Conservation (phyloP, 306 rosid species). For the Quercus aquifolioides region DNA sequence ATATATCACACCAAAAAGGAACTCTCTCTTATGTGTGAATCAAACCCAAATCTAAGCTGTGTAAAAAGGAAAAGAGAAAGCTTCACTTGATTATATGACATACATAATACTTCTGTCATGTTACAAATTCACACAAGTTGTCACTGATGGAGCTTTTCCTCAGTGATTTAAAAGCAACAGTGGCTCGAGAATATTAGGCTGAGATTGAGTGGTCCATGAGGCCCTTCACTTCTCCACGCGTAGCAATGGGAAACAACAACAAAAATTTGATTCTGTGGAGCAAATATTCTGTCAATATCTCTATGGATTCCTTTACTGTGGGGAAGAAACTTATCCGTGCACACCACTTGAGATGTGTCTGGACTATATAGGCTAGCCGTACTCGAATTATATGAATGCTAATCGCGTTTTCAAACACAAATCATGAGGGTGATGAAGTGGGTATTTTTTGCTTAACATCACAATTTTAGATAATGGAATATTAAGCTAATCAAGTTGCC, state of each 20-base stretch:
- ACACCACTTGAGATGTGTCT: not conserved
- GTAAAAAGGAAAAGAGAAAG: not conserved
- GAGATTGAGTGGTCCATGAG: conserved; percentile 26
- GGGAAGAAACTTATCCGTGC: conserved; percentile 1
- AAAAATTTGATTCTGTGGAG: not conserved
- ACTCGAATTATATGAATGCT: conserved; percentile 8
- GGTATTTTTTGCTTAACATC: not conserved
- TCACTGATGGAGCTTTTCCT: not conserved
- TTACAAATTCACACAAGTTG: not conserved
- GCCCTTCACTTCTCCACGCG: conserved; percentile 12
- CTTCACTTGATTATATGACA: too few species aligned
- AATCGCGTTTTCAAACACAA: conserved; percentile 20
- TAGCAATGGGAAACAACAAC: conserved; percentile 8
- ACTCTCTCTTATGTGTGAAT: conserved; percentile 5
- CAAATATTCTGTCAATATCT: not conserved
- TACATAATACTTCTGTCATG: not conserved
- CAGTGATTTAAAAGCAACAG: not conserved
- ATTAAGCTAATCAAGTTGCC: conserved; percentile 2
- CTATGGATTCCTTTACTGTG: not conserved
- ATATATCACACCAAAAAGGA: not conserved
- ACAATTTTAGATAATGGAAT: not conserved
- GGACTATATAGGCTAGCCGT: not conserved
- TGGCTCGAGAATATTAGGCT: conserved; percentile 15
- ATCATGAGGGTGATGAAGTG: conserved; percentile 17
- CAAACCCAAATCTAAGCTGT: not conserved